Percentiles rank a stretch among this genome's conserved stretches.
Conservation (phyloP, 1,139 yeast genomes). For the Saccharomycopsis phalli region DNA sequence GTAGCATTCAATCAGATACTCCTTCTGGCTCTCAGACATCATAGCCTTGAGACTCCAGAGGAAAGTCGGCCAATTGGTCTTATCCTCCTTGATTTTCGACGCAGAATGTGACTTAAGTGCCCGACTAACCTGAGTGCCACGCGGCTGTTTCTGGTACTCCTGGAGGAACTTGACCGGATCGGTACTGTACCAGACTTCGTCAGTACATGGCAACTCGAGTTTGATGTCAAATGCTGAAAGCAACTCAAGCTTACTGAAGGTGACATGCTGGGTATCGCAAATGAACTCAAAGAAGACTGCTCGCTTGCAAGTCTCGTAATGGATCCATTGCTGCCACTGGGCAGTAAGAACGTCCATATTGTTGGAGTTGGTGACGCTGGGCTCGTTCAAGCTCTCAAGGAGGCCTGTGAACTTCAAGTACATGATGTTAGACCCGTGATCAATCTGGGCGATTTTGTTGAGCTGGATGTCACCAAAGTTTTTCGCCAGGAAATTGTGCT, state of each 20-base stretch:
- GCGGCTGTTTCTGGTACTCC: conserved; percentile 28
- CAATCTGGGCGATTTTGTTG: conserved; percentile 22
- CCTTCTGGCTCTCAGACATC: conserved; percentile 30
- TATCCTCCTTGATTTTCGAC: not conserved
- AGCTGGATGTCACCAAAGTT: conserved; percentile 24
- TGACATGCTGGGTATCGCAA: conserved; percentile 26
- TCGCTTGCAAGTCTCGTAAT: conserved; percentile 29
- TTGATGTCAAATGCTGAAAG: conserved; percentile 31
- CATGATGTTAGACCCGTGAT: conserved; percentile 26
- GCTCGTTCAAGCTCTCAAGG: conserved; percentile 23
- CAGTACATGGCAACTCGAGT: conserved; percentile 33
- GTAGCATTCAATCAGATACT: conserved; percentile 30
- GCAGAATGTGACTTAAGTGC: not conserved
- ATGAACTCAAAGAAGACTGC: conserved; percentile 27
- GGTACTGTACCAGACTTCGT: conserved; percentile 32
- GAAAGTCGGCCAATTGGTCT: conserved; percentile 30
- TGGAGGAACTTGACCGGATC: conserved; percentile 25
- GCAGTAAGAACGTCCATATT: conserved; percentile 14
- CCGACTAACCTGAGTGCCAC: conserved; percentile 21
- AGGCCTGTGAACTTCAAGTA: conserved; percentile 25
- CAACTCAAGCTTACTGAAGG: conserved; percentile 22
- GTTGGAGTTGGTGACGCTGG: conserved; percentile 16
- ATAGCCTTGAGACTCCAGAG: conserved; percentile 30
- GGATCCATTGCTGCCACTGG: conserved; percentile 28
- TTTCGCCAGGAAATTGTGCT: conserved; percentile 24